phyloP scores from a whole-genome alignment of 345 rosid genomes.

The Clausena lansium region DNA sequence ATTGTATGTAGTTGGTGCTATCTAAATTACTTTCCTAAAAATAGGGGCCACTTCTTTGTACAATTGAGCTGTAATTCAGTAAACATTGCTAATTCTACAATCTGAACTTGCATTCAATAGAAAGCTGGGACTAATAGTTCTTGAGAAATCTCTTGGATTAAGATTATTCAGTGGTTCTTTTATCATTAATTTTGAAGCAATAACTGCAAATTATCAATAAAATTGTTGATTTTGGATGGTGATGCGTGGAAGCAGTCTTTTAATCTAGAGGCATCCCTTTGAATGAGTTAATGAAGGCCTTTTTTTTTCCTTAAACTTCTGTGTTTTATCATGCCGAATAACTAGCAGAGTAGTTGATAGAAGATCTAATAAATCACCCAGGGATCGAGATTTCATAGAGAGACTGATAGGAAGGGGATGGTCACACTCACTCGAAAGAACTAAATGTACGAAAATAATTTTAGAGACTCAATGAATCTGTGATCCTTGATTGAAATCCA shows the following conservation, averaged over 20 bases:
- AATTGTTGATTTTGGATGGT: slow-evolving; percentile 6
- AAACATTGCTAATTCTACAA: neutral
- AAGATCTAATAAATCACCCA: neutral
- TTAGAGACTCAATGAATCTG: neutral
- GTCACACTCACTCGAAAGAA: neutral
- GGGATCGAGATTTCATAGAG: neutral
- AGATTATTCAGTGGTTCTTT: neutral
- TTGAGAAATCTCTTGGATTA: neutral
- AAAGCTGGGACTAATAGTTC: neutral
- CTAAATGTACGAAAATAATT: neutral
- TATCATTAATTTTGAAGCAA: neutral
- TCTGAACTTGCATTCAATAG: neutral
- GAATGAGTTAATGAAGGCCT: neutral
- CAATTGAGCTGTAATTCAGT: neutral
- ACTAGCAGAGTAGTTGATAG: neutral
- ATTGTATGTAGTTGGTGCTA: neutral
- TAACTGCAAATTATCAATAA: neutral
- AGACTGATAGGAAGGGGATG: neutral
- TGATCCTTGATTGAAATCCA: neutral
- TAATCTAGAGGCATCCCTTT: neutral
- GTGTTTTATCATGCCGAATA: neutral
- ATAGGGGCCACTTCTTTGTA: neutral
- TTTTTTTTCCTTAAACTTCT: neutral
- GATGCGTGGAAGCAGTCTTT: neutral
- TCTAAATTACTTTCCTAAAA: neutral